A percentile compares a stretch with the other conserved stretches of the same genome.
Conservation (phyloP, 176 grass and related monocot species). For the Rhynchospora pubera region DNA sequence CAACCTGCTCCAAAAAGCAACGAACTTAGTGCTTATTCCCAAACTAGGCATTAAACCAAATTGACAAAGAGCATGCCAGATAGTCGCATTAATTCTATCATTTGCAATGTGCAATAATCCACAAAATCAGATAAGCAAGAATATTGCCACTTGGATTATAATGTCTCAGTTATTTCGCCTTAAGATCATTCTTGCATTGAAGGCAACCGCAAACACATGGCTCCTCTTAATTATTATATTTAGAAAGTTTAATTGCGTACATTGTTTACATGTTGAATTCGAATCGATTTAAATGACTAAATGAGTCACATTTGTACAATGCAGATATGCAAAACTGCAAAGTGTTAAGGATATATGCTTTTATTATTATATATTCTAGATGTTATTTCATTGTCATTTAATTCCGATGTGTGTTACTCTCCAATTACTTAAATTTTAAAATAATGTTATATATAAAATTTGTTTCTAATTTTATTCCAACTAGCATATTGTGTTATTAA, state of each 20-base stretch:
- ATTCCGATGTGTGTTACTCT: background rate
- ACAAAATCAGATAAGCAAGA: background rate
- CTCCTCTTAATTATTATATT: background rate
- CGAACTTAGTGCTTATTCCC: background rate
- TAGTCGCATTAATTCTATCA: too few species aligned
- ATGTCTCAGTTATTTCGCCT: background rate
- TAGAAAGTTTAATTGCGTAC: background rate
- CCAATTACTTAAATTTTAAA: background rate
- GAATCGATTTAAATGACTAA: background rate
- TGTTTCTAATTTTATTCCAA: background rate
- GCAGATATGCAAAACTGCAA: background rate
- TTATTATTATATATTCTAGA: background rate
- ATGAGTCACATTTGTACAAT: background rate
- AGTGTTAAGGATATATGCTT: background rate
- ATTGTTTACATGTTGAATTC: background rate
- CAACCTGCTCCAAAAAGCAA: background rate
- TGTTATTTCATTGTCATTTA: too few species aligned
- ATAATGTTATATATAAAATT: background rate
- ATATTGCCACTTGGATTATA: background rate
- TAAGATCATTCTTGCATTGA: background rate
- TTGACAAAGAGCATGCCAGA: background rate
- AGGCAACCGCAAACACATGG: too few species aligned
- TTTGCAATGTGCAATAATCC: background rate
- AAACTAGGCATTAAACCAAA: background rate
- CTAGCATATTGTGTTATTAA: background rate